These are phyloP conservation scores for Jatropha curcas DNA, from an alignment of 345 rosid species.

Conservation along the genomic window DNA sequence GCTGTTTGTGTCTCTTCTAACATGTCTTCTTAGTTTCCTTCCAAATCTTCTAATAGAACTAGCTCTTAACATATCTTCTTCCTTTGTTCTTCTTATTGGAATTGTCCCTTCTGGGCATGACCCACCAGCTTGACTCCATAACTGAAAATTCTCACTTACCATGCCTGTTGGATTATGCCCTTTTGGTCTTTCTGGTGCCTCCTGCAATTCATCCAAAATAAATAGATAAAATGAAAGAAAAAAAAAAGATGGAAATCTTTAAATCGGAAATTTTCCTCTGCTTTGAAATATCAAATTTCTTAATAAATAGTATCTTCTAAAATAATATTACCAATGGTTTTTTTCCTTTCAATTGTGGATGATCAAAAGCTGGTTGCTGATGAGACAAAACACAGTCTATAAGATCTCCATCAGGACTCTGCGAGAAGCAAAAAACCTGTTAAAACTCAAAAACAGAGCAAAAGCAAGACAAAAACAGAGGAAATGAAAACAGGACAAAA, in stretches of 20 bases:
- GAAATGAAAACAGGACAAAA: neutral
- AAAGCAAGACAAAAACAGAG: slow-evolving; percentile 13
- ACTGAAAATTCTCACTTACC: slow-evolving; percentile 53
- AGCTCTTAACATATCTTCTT: slow-evolving; percentile 80
- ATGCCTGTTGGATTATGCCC: slow-evolving; percentile 37
- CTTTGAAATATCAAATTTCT: neutral
- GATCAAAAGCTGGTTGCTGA: slow-evolving; percentile 92
- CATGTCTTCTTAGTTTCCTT: slow-evolving; percentile 54
- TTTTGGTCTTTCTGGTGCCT: slow-evolving; percentile 67
- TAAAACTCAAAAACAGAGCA: slow-evolving; percentile 14
- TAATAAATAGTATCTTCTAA: neutral
- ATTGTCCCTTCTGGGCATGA: slow-evolving; percentile 87
- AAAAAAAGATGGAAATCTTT: neutral
- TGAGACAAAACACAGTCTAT: slow-evolving; percentile 81
- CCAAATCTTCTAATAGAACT: slow-evolving; percentile 66
- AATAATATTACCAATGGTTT: slow-evolving; percentile 56
- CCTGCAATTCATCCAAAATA: slow-evolving; percentile 45
- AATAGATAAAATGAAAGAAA: no score
- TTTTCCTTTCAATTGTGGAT: slow-evolving; percentile 66
- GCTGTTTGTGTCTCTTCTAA: slow-evolving; percentile 74
- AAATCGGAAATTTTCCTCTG: neutral
- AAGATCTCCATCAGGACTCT: slow-evolving; percentile 89
- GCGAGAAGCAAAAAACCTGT: slow-evolving; percentile 19
- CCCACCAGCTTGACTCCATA: slow-evolving; percentile 76
- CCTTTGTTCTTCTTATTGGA: slow-evolving; percentile 91